Conservation (phyloP, 495 filamentous ascomycete genomes). For the Jackrogersella multiformis region DNA sequence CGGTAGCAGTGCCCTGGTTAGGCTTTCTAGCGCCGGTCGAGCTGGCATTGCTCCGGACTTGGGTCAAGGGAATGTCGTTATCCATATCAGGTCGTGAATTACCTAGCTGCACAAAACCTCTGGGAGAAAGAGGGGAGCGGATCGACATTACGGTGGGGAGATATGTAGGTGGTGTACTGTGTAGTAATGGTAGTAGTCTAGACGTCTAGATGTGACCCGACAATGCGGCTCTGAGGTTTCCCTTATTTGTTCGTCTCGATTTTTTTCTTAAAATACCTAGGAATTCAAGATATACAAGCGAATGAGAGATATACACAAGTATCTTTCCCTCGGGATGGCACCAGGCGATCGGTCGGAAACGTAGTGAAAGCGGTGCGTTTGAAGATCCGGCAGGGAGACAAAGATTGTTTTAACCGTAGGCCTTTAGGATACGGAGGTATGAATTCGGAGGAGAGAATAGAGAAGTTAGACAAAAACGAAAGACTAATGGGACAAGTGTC, state of each 20-base stretch:
- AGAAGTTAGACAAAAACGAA: conserved; percentile 32
- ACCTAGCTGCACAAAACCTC: conserved; percentile 45
- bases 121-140: conserved; percentile 39
- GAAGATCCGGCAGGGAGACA: conserved; percentile 15
- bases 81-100: conserved; percentile 42
- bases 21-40: conserved; percentile 60
- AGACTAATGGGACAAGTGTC: conserved; percentile 26
- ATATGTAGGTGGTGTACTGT: conserved; percentile 16
- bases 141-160: conserved; percentile 39
- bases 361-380: conserved; percentile 14
- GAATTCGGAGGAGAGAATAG: conserved; percentile 5
- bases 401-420: conserved; percentile 16
- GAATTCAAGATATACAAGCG: conserved; percentile 23
- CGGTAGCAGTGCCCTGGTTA: conserved; percentile 51
- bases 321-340: conserved; percentile 32
- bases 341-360: conserved; percentile 37
- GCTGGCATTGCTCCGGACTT: conserved; percentile 58
- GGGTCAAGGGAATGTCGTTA: conserved; percentile 62
- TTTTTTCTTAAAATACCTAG: conserved; percentile 27
- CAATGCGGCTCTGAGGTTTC: conserved; percentile 11
- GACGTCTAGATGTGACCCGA: conserved; percentile 15
- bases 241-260: conserved; percentile 7
- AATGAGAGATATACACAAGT: conserved; percentile 19
- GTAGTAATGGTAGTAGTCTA: conserved; percentile 12
- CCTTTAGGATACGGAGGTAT: conserved; percentile 26